Base-by-base conservation (phyloP, 345 rosid species). In the Rhodamnia rubescens region DNA sequence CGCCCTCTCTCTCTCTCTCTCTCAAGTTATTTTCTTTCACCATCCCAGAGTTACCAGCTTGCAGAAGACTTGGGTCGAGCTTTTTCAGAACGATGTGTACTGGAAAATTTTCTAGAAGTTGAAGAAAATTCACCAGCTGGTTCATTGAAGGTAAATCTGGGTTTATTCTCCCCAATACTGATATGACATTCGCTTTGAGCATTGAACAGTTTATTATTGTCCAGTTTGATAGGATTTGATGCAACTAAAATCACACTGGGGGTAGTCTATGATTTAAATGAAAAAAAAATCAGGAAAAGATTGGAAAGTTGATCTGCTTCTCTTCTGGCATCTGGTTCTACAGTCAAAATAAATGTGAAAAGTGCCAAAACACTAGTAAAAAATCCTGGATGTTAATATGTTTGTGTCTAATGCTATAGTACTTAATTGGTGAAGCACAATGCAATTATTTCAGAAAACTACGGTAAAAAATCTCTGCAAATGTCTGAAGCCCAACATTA, bases 51-150 rank as follows among this genome's bases (percentile, higher is more conserved):
- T 89, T 92, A 95, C 88, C 93, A 93, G 89, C 93, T 95, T 51
- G 98, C 98, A 47, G 98, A 94, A 89, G 99, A 97, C 90, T 85
- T 97, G 85, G 96, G 95, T 83, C 92, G 93, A 91, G 99, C 98
- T 86, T 97, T 95, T 89, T 88, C 98, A 15, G 99, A 97, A 85
- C 89, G 95, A 89, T 86, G 93, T 82, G 91, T 93, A 84, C 86
- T 95, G 80, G 93, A 94, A 86, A 92, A 87, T 74, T 91, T 94
- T 86, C 58, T 93, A 29, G 92, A 92, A 84, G 90, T 93, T 2
- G 99, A 95, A 86, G 91, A 88, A 87, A 89, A 90, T 69, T 85
- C 88, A 81, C 84, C 93, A n/a, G 29, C 83, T 81, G 93, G 93
- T 86, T 85, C 95, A 27, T 80, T 95, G 84, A 97, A 94, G 97